Conservation (phyloP, 164 flowering plant species). For the Sedum album region DNA sequence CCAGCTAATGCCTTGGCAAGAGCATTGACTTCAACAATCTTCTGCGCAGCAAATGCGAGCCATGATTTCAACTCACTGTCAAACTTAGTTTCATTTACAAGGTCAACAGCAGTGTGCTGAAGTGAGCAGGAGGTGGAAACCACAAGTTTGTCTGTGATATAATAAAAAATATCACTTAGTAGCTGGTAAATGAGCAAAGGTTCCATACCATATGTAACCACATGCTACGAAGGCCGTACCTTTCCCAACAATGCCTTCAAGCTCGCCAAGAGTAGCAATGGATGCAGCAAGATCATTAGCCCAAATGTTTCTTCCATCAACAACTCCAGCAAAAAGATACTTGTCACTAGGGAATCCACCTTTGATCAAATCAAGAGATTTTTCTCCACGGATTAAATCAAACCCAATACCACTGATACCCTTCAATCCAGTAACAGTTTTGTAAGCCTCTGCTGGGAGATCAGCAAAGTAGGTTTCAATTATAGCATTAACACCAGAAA, state of each 20-base stretch:
- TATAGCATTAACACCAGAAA: conserved; percentile 62
- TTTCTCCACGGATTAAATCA: conserved; percentile 73
- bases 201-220: not conserved
- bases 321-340: conserved; percentile 85
- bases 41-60: conserved; percentile 96
- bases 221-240: conserved; percentile 27
- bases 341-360: conserved; percentile 64
- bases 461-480: conserved; percentile 92
- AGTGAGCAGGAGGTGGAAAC: conserved; percentile 96
- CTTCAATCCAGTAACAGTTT: conserved; percentile 58
- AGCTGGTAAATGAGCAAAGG: not conserved
- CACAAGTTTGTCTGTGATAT: conserved; percentile 62
- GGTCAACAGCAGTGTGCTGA: conserved; percentile 93
- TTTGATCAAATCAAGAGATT: conserved; percentile 69
- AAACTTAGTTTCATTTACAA: conserved; percentile 76
- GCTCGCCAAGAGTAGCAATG: conserved; percentile 39
- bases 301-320: conserved; percentile 98
- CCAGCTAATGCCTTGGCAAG: conserved; percentile 84
- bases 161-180: not conserved
- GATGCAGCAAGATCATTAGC: conserved; percentile 85
- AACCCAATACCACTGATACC: conserved; percentile 70
- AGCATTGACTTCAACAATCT: conserved; percentile 87
- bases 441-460: conserved; percentile 65
- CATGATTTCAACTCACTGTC: conserved; percentile 84
- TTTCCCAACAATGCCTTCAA: conserved; percentile 77